Evolutionary conservation across 2,329 filamentous ascomycete species (phyloP), one percentile per base, ranked within the genome.

Genomic region (Cadophora sp.): DNA sequence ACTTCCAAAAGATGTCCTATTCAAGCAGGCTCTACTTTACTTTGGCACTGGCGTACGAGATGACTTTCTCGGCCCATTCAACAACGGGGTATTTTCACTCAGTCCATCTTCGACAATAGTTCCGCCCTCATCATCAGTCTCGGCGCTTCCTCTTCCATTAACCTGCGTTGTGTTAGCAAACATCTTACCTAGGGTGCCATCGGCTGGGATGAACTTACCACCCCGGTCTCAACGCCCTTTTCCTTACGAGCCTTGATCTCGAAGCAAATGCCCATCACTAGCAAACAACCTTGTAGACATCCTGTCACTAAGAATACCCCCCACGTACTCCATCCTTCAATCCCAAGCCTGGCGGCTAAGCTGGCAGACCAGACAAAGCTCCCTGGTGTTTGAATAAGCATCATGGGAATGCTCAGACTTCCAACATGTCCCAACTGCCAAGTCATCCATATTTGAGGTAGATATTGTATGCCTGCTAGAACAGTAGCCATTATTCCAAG

Each of bases 301-400:
- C 95, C 96, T 0, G 94, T 97, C 61, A 98, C 84, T 53, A 97
- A 84, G 76, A 95, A 96, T 16, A 98, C 90, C 11, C 93, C 89
- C 96, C 96, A 99, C 0, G 94, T 93, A 79, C 94, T 97, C 96
- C 96, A 99, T 0, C 95, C 95, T 41, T 86, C 88, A 74, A 84
- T 84, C 0, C 96, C 96, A 22, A 97, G 84, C 55, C 96, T 87
- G 8, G 87, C 88, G 60, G 90, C 93, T 51, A 99, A 81, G 77
- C 94, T 97, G 14, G 86, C 90, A 0, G 95, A 94, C 81, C 97
- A 98, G 7, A 99, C 81, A 73, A 97, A 90, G 67, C 93, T 94
- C 0, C 96, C 96, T 0, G 96, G 96, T 0, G 95, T 97, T 79
- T 99, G 96, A 41, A 99, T 97, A 77, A 92, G 91, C 94, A 99